Evolutionary conservation across 2,329 filamentous ascomycete species (phyloP), one percentile per base, ranked within the genome.

Genomic region (Aureobasidium sp.): DNA sequence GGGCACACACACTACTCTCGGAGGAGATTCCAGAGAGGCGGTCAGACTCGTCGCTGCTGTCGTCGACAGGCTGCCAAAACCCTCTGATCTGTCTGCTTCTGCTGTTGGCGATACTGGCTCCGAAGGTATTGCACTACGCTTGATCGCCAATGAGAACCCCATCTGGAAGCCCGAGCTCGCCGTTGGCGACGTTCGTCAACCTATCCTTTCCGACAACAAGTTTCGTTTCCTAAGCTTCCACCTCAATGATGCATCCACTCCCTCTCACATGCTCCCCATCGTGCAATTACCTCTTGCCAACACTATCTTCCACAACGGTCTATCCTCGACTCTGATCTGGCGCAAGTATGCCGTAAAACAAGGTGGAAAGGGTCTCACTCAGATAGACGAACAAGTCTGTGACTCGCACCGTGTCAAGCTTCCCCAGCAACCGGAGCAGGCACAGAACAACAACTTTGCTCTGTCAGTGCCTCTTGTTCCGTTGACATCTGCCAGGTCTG

Each of bases 241-340:
- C 22, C 40, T 59, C 22, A 35, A 59, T 24, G 56, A 44, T 7
- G 1, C 15, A 11, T 35, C 56, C 3, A 49, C 44, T 15, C 56
- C 44, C 11, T 5, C 42, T 12, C 15, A 57, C 39, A 39, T 49
- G 58, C 33, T 27, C 9, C 54, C 45, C 44, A 62, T 39, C 47
- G n/a, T 72, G 2, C 71, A 74, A 62, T 42, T 92, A 1, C 89
- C 89, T 1, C 76, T 94, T 29, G 86, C 90, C 44, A 90, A 91
- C 68, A 95, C 90, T 0, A 76, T 91, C 7, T 94, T 94, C 69
- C 82, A 85, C 42, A 93, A 86, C 64, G 87, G 85, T 49, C 78
- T 77, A 29, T 76, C 77, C 1, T 85, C 85, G 2, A 88, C 85
- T 1, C 73, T 90, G 8, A 69, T 68, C 24, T 64, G 45, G 29